phyloP scores from a whole-genome alignment of 148 eudicot genomes.

The Selenicereus undatus region DNA sequence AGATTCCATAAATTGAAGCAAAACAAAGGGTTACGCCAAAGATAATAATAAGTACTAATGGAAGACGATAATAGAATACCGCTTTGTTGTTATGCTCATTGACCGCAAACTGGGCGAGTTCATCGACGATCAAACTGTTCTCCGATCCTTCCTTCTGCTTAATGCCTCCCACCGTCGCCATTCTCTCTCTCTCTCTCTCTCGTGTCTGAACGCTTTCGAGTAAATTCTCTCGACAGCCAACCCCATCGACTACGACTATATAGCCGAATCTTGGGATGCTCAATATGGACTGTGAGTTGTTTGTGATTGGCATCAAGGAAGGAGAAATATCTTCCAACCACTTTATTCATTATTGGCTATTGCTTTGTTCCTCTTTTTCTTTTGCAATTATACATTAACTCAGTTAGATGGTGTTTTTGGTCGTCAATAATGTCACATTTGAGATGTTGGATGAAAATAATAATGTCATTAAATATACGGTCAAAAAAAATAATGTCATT shows the following conservation, averaged over 20 bases:
- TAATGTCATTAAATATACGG: too few species aligned
- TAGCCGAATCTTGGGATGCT: not conserved
- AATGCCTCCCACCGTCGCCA: slow-evolving; percentile 36
- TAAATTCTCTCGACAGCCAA: not conserved
- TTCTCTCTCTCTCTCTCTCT: slow-evolving; percentile 17
- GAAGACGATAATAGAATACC: slow-evolving; percentile 17
- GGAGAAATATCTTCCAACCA: not conserved
- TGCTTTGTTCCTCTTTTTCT: too few species aligned
- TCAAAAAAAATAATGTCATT: too few species aligned
- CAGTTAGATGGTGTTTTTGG: too few species aligned
- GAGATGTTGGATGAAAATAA: too few species aligned
- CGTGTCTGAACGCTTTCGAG: not conserved
- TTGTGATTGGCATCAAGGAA: not conserved
- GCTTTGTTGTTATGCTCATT: slow-evolving; percentile 40
- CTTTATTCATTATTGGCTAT: not conserved
- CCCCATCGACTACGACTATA: too few species aligned
- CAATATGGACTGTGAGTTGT: not conserved
- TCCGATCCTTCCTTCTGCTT: slow-evolving; percentile 30
- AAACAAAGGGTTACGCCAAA: not conserved
- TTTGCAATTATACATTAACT: too few species aligned
- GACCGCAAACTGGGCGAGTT: slow-evolving; percentile 39
- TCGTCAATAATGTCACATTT: too few species aligned
- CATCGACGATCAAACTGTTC: slow-evolving; percentile 40
- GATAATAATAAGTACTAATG: not conserved
- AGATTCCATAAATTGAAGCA: not conserved